A percentile compares a stretch with the other conserved stretches of the same genome.
Evolutionary conservation across 257 asterid genomes (phyloP).

Genomic region (Solanum ahanhuiri): DNA sequence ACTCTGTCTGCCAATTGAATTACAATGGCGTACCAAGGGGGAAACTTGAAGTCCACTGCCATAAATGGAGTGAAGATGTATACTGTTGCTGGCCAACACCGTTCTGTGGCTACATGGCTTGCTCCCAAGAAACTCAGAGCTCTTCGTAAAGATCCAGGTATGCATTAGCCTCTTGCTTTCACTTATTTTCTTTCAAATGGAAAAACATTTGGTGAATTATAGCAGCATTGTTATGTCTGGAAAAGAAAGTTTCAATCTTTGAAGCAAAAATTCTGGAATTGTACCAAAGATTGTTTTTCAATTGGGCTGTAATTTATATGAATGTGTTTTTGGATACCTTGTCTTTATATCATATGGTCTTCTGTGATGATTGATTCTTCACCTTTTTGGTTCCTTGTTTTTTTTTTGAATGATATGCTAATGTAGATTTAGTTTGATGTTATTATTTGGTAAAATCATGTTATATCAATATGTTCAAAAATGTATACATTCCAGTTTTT

Average conservation of each 20-base stretch:
- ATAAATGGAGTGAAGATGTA: slow-evolving; percentile 88
- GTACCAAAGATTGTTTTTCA: neutral
- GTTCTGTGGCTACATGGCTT: slow-evolving; percentile 71
- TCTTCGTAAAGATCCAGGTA: slow-evolving; percentile 74
- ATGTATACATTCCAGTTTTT: neutral
- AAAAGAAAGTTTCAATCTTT: neutral
- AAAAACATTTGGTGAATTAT: neutral
- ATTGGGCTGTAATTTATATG: neutral
- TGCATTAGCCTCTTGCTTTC: neutral
- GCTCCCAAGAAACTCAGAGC: slow-evolving; percentile 81
- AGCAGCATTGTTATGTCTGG: neutral
- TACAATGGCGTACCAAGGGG: slow-evolving; percentile 69
- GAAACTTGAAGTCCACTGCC: slow-evolving; percentile 73
- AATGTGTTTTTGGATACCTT: neutral
- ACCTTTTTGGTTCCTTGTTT: neutral
- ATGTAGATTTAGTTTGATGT: neutral
- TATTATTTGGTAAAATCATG: neutral
- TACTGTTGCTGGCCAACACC: slow-evolving; percentile 53
- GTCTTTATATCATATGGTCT: neutral
- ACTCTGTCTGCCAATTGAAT: neutral
- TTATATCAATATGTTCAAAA: neutral
- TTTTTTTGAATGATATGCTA: neutral
- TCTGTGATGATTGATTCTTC: neutral
- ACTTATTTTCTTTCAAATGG: too few relatives aligned
- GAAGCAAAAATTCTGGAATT: neutral